Evolutionary conservation across 1,284 basidiomycete species (phyloP).

Genomic region (Sutorius eximius): DNA sequence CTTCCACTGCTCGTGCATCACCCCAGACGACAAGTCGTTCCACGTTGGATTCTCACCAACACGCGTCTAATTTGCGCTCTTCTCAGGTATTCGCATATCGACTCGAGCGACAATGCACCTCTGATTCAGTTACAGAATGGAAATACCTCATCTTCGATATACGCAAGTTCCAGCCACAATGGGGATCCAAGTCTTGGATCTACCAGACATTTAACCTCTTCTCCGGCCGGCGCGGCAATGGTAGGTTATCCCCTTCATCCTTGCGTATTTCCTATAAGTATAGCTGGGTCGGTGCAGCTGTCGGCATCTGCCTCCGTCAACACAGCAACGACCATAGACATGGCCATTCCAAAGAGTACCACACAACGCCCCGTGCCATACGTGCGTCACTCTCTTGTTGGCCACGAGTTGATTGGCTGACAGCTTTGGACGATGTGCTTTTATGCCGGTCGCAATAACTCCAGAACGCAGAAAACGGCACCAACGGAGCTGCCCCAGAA

Average conservation of each 20-base stretch:
- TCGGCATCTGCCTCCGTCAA: conserved; percentile 1
- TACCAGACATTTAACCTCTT: conserved; percentile 6
- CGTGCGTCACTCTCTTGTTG: conserved; percentile 14
- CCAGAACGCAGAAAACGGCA: conserved; percentile 7
- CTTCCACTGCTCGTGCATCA: conserved; percentile 1
- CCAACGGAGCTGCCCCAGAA: conserved; percentile 9
- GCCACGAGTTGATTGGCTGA: not conserved
- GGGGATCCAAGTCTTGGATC: conserved; percentile 7
- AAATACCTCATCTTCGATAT: conserved; percentile 8
- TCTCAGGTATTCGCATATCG: conserved; percentile 18
- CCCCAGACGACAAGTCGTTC: conserved; percentile 10
- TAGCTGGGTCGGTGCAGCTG: conserved; percentile 16
- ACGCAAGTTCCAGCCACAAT: not conserved
- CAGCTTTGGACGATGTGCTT: not conserved
- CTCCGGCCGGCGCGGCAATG: conserved; percentile 5
- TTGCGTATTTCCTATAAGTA: conserved; percentile 1
- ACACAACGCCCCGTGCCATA: not conserved
- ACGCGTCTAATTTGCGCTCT: conserved; percentile 3
- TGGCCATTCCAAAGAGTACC: conserved; percentile 18
- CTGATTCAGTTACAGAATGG: conserved; percentile 22
- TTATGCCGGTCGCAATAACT: not conserved
- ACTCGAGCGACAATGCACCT: not conserved
- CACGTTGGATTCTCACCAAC: conserved; percentile 17
- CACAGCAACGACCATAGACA: conserved; percentile 5
- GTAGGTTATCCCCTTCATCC: conserved; percentile 13